Conservation (phyloP, 176 grass and related monocot genomes). For the Carex parvula region DNA sequence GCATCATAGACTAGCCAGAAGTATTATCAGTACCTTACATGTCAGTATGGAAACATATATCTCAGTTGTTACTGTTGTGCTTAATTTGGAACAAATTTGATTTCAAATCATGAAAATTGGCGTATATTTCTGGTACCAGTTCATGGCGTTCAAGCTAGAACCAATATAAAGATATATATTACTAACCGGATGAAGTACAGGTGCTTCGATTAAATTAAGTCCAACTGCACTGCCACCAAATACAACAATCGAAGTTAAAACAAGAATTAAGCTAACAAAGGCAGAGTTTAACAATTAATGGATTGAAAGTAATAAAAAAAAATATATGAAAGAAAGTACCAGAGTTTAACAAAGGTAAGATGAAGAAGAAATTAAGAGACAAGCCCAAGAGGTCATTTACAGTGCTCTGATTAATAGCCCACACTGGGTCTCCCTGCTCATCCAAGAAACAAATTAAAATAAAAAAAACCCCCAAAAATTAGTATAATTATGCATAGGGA, state of each 20-base stretch:
- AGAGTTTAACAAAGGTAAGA: constrained; percentile 63
- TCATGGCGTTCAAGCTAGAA: neutral
- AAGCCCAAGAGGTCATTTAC: constrained; percentile 64
- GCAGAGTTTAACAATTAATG: too few relatives aligned
- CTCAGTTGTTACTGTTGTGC: too few relatives aligned
- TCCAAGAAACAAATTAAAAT: neutral
- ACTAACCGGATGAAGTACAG: constrained; percentile 82
- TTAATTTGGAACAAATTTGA: neutral
- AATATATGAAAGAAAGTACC: constrained; percentile 32
- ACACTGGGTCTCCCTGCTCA: constrained; percentile 60
- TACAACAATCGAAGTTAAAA: constrained; percentile 21
- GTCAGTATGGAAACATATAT: neutral
- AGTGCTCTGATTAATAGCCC: constrained; percentile 62
- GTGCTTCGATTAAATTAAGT: constrained; percentile 65
- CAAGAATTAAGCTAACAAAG: neutral
- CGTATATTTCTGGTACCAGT: neutral
- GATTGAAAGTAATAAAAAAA: neutral
- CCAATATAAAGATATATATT: neutral
- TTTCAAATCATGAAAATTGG: neutral
- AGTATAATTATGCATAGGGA: too few relatives aligned
- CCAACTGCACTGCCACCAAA: constrained; percentile 60
- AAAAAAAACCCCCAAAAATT: neutral
- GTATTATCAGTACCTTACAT: neutral
- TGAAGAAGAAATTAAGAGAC: constrained; percentile 92
- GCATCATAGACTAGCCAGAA: neutral